Conservation (phyloP, 345 rosid species). For the Sisymbrium altissimum region DNA sequence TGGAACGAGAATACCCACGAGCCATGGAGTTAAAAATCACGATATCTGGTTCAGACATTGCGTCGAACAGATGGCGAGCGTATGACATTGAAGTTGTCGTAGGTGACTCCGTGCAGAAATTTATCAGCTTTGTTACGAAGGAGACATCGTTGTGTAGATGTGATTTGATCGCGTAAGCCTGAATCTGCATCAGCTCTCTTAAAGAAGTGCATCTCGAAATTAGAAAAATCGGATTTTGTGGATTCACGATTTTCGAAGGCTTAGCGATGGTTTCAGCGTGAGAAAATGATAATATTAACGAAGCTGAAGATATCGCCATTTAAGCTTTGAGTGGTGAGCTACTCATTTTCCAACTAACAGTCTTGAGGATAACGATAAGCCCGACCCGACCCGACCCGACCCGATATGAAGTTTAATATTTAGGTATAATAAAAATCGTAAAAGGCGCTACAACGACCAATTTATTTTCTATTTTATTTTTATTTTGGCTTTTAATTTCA, state of each 20-base stretch:
- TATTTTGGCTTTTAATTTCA: not conserved
- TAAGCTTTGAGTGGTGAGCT: constrained; percentile 24
- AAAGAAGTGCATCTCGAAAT: constrained; percentile 53
- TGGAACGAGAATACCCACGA: constrained; percentile 62
- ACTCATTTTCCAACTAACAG: not conserved
- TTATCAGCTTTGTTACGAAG: constrained; percentile 54
- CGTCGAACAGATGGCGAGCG: constrained; percentile 61
- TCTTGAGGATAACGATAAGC: not conserved
- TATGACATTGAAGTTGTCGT: constrained; percentile 40
- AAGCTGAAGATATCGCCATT: constrained; percentile 45
- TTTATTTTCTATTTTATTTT: constrained; percentile 18
- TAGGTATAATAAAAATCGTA: constrained; percentile 23
- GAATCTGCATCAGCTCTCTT: constrained; percentile 64
- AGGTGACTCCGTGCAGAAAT: constrained; percentile 52
- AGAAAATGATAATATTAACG: constrained; percentile 15
- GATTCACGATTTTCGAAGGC: not conserved
- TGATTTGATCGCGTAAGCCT: constrained; percentile 62
- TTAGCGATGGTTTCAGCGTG: constrained; percentile 7
- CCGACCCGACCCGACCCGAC: not conserved
- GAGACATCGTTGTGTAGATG: constrained; percentile 45
- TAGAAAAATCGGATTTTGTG: constrained; percentile 37
- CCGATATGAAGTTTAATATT: not conserved
- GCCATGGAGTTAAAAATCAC: constrained; percentile 59
- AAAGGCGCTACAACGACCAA: constrained; percentile 36
- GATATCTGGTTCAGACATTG: constrained; percentile 50